phyloP scores from a whole-genome alignment of 2,329 filamentous ascomycete genomes.

The Plenodomus biglobosus region DNA sequence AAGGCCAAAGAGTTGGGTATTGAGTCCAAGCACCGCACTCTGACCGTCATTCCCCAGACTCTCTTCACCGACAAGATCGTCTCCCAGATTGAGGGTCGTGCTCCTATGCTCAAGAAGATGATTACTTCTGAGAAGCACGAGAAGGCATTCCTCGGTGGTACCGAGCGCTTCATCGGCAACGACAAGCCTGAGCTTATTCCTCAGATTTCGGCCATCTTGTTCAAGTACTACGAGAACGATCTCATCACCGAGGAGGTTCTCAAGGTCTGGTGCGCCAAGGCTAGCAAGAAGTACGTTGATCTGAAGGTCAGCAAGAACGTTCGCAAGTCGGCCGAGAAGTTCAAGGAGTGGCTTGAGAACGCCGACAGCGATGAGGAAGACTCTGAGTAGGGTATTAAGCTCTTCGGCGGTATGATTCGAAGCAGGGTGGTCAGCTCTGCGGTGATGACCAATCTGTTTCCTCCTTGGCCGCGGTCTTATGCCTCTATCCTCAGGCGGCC shows the following conservation, averaged over 20 bases:
- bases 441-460: background rate
- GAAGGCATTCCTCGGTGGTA: constrained; percentile 92
- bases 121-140: constrained; percentile 90
- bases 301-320: constrained; percentile 88
- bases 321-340: constrained; percentile 89
- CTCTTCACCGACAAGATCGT: constrained; percentile 89
- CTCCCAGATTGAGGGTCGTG: constrained; percentile 82
- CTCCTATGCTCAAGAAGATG: constrained; percentile 87
- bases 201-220: constrained; percentile 80
- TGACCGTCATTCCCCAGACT: constrained; percentile 88
- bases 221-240: constrained; percentile 89
- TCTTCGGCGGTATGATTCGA: background rate
- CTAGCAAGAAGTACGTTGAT: constrained; percentile 98
- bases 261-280: constrained; percentile 88
- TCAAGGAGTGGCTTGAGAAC: constrained; percentile 85
- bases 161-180: constrained; percentile 86
- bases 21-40: constrained; percentile 89
- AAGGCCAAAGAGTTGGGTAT: constrained; percentile 97
- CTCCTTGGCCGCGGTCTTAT: background rate
- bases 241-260: constrained; percentile 85
- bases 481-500: constrained; percentile 16
- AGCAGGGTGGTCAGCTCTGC: background rate
- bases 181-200: constrained; percentile 77
- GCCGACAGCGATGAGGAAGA: constrained; percentile 65
- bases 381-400: constrained; percentile 25